Conservation (phyloP, 176 grass and related monocot genomes). For the Musa itinerans region DNA sequence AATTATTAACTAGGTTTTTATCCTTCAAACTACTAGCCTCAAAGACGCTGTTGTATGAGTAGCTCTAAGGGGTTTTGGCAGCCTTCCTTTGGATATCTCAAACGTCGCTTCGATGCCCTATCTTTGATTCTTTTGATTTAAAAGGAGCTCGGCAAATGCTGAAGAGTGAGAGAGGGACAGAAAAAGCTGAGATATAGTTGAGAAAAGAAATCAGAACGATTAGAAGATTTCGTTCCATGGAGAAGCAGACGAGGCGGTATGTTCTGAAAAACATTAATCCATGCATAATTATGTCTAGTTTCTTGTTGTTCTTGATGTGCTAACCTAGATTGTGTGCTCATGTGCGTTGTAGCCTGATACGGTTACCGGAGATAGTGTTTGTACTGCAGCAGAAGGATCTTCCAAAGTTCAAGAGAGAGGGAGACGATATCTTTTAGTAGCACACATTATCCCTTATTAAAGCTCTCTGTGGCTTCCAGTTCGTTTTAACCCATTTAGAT, state of each 20-base stretch:
- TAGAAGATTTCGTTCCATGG: slow-evolving; percentile 95
- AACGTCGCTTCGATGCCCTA: no score
- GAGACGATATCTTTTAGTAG: slow-evolving; percentile 87
- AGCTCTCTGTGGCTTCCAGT: slow-evolving; percentile 84
- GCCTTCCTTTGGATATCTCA: no score
- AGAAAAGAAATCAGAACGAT: slow-evolving; percentile 88
- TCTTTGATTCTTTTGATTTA: no score
- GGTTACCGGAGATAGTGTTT: slow-evolving; percentile 85
- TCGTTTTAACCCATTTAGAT: slow-evolving; percentile 86
- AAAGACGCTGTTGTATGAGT: no score
- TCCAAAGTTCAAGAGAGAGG: slow-evolving; percentile 84
- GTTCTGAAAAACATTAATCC: neutral
- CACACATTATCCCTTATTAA: slow-evolving; percentile 73
- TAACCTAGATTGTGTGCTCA: no score
- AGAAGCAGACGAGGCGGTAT: slow-evolving; percentile 88
- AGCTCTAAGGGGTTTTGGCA: no score
- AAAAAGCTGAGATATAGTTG: slow-evolving; percentile 23
- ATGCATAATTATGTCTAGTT: neutral
- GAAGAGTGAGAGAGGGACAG: no score
- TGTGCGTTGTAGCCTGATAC: slow-evolving; percentile 57
- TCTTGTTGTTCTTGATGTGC: slow-evolving; percentile 18
- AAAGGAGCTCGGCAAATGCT: no score
- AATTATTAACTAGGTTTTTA: no score
- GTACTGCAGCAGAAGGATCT: slow-evolving; percentile 85
- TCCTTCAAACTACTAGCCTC: no score